Evolutionary conservation across 106 monocot species (phyloP).

Genomic region (Dendrobium chrysotoxum): DNA sequence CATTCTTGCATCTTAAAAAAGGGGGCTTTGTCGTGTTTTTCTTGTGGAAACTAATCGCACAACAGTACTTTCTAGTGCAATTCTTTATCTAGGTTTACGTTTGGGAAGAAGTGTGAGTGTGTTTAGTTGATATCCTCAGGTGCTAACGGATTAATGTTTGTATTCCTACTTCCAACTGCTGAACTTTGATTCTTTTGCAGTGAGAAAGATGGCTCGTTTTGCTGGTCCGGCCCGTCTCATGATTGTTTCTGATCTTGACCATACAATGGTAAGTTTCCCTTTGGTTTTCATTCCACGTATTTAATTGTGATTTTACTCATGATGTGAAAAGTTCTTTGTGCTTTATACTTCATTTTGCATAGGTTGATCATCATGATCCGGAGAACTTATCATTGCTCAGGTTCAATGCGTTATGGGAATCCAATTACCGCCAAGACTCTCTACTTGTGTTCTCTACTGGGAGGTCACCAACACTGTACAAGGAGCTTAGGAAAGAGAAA

Average conservation of each 20-base stretch:
- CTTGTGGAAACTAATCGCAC: neutral
- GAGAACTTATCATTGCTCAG: slow-evolving; percentile 64
- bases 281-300: neutral
- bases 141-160: neutral
- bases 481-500: slow-evolving; percentile 39
- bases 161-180: neutral
- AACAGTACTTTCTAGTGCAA: neutral
- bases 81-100: neutral
- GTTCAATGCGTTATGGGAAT: slow-evolving; percentile 73
- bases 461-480: slow-evolving; percentile 54
- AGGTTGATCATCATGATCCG: slow-evolving; percentile 69
- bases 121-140: neutral
- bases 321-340: neutral
- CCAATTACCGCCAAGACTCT: slow-evolving; percentile 43
- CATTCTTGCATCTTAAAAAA: neutral
- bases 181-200: neutral
- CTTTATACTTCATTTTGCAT: neutral
- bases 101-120: neutral
- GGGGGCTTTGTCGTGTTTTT: neutral
- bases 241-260: slow-evolving; percentile 90
- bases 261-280: slow-evolving; percentile 62
- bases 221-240: slow-evolving; percentile 51
- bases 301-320: neutral
- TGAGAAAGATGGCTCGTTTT: slow-evolving; percentile 30
- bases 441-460: slow-evolving; percentile 70